These are phyloP conservation scores for Marasmius tenuissimus DNA, from an alignment of 1,284 basidiomycete genomes.

Conservation along the genomic window DNA sequence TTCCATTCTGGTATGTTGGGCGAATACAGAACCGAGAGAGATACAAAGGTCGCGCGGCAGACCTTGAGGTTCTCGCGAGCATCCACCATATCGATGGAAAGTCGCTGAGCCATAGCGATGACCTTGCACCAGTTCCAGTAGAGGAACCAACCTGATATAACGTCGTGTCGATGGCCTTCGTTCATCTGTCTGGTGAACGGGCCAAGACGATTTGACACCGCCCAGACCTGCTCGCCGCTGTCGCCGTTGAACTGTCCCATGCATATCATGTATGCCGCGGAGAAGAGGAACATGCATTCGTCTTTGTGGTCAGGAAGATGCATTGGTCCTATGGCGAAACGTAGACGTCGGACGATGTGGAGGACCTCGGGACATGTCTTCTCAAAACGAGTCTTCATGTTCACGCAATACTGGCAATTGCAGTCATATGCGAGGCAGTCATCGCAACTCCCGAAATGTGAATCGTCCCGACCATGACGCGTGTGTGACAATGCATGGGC, in stretches of 20 bases:
- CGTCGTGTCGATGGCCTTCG: neutral
- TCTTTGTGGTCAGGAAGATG: neutral
- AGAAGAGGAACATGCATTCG: neutral
- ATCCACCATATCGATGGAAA: no score
- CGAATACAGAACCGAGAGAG: no score
- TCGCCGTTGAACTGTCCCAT: slow-evolving; percentile 7
- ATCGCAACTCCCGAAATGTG: no score
- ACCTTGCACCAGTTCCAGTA: no score
- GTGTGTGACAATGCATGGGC: neutral
- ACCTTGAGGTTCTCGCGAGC: no score
- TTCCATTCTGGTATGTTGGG: no score
- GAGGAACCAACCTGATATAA: neutral
- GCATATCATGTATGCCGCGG: neutral
- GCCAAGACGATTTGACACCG: neutral
- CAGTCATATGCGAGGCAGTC: no score
- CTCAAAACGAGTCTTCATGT: no score
- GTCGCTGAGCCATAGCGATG: no score
- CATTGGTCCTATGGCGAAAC: neutral
- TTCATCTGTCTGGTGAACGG: slow-evolving; percentile 1
- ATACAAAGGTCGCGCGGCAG: no score
- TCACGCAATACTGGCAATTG: no score
- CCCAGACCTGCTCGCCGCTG: neutral
- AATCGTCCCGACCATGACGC: no score
- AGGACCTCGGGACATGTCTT: neutral
- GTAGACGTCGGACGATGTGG: neutral